Evolutionary conservation across 768 basidiomycete genomes (phyloP), one percentile per base, ranked within the genome.

Genomic region (Neoboletus brunneissimus): DNA sequence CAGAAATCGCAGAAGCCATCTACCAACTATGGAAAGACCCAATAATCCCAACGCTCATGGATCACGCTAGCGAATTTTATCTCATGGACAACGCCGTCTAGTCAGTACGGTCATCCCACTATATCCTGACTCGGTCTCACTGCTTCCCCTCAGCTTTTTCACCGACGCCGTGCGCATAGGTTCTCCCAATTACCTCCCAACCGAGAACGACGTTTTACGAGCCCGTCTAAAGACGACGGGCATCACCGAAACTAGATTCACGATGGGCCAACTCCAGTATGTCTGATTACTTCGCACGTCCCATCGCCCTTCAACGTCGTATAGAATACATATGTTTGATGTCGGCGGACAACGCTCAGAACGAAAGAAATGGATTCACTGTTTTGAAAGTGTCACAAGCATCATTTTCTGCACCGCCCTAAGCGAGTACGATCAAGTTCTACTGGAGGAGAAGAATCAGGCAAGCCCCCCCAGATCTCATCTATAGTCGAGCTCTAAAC

Each of bases 51-150:
- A 70, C 71, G 11, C 67, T 82, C 11, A 78, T 82, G 78, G 80
- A 81, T 32, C 84, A 86, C 60, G 75, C 77, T 22, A 83, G 77
- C 67, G 87, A 94, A 53, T 96, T 96, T 65, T 95, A 96, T 67
- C 77, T 97, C 15, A 96, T 95, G 92, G 95, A 97, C 68, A 90
- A 85, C n/a, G 95, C 95, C 0, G 78, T 79, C 43, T 96, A 96
- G 91, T 92, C 63, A 67, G 89, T 81, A 12, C 25, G 10, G 23
- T 41, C 34, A 34, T 45, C 13, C 31, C 4, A 7, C 50, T 20
- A 16, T 31, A 1, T 41, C 48, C 11, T 7, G 31, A 0, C 31
- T 47, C 23, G 22, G 48, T 23, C 61, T 57, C 20, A 60, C 15
- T 10, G 3, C 1, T 9, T 16, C 10, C 12, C 41, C 20, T 11